These are phyloP conservation scores for Psilocybe cyanescens DNA, from an alignment of 768 basidiomycete species.

Conservation along the genomic window DNA sequence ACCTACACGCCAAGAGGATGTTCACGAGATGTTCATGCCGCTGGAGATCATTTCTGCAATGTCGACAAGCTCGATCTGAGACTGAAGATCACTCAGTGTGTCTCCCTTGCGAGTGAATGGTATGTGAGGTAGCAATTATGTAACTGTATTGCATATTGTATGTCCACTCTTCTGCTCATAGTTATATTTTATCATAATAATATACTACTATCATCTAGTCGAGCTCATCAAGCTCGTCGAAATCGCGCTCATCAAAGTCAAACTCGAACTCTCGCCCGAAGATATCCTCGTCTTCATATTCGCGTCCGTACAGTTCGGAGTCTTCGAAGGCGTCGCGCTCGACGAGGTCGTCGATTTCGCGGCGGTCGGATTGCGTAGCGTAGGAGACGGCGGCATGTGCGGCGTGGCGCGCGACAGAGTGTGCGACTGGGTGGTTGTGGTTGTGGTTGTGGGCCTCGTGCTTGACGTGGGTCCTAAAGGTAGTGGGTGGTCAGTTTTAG, in stretches of 20 bases:
- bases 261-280: background rate
- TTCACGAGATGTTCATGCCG: too few relatives aligned
- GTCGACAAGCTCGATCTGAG: too few relatives aligned
- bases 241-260: background rate
- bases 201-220: background rate
- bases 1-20: too few relatives aligned
- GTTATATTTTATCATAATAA: background rate
- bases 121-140: too few relatives aligned
- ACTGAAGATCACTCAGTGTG: too few relatives aligned
- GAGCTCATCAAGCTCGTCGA: background rate
- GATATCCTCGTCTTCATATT: conserved; percentile 2
- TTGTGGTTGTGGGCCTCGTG: background rate
- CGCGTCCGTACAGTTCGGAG: background rate
- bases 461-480: background rate
- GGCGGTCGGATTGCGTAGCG: background rate
- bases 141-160: background rate
- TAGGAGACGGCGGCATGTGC: background rate
- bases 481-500: background rate
- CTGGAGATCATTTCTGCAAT: too few relatives aligned
- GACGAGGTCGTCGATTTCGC: conserved; percentile 1
- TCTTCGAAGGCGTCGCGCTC: conserved; percentile 3
- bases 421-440: too few relatives aligned
- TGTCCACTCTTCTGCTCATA: background rate
- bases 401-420: background rate
- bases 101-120: too few relatives aligned